phyloP scores from a whole-genome alignment of 108 stramenopile species.

The Cyclotella choctawhatcheeana region DNA sequence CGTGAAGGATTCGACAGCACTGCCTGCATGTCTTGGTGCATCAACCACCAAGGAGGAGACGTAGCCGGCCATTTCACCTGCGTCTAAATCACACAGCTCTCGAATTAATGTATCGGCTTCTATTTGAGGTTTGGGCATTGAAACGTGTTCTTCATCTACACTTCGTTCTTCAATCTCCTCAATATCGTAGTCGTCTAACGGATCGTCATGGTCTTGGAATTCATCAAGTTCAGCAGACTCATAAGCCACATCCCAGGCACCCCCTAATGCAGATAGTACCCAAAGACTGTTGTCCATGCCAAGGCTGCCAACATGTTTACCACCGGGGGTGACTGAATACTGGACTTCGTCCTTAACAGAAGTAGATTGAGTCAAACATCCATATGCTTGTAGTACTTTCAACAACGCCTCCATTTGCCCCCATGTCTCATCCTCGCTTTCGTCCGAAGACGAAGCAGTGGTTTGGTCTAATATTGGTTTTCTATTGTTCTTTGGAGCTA shows the following conservation, averaged over 20 bases:
- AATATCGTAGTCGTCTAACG: slow-evolving; percentile 25
- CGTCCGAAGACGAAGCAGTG: slow-evolving; percentile 35
- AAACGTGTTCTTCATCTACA: slow-evolving; percentile 1
- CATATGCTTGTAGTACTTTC: slow-evolving; percentile 69
- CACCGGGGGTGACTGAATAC: slow-evolving; percentile 67
- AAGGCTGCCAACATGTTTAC: slow-evolving; percentile 76
- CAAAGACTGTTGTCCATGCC: slow-evolving; percentile 84
- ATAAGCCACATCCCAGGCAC: slow-evolving; percentile 73
- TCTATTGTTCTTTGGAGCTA: slow-evolving; percentile 24
- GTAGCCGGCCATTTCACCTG: slow-evolving; percentile 80
- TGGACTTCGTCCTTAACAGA: slow-evolving; percentile 33
- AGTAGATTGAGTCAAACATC: slow-evolving; percentile 54
- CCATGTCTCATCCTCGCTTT: slow-evolving; percentile 68
- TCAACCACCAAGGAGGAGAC: slow-evolving; percentile 76
- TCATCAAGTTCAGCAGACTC: slow-evolving; percentile 66
- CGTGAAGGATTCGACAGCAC: slow-evolving; percentile 64
- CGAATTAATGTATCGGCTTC: slow-evolving; percentile 60
- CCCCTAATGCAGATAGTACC: slow-evolving; percentile 75
- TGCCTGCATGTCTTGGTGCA: slow-evolving; percentile 51
- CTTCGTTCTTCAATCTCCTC: slow-evolving; percentile 11
- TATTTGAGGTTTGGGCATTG: slow-evolving; percentile 50
- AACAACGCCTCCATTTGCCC: slow-evolving; percentile 73
- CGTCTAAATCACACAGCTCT: slow-evolving; percentile 51
- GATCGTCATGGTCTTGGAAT: slow-evolving; percentile 40
- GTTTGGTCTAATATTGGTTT: slow-evolving; percentile 31